Conservation (phyloP, 345 rosid species). For the Eucalyptus urophylla region DNA sequence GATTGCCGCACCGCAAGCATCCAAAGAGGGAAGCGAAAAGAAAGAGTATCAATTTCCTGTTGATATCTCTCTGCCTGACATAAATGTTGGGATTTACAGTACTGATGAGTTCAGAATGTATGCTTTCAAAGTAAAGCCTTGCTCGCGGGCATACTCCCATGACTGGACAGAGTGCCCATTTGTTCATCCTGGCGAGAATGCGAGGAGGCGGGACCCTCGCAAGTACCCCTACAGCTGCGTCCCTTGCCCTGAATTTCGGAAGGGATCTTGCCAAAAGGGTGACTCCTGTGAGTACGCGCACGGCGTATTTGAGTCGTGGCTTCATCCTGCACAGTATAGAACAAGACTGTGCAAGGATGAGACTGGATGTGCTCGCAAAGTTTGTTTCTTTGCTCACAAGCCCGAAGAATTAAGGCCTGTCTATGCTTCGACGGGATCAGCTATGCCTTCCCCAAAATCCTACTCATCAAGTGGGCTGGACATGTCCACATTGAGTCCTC, state of each 20-base stretch:
- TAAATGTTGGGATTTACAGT: constrained; percentile 73
- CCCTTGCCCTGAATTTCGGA: constrained; percentile 97
- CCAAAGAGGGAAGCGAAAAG: constrained; percentile 50
- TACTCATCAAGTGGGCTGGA: constrained; percentile 34
- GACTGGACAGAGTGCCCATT: constrained; percentile 99
- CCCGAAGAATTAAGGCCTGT: constrained; percentile 84
- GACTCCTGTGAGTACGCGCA: constrained; percentile 95
- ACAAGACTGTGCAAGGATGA: constrained; percentile 98
- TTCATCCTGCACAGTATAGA: constrained; percentile 92
- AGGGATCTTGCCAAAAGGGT: constrained; percentile 81
- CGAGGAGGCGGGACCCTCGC: constrained; percentile 92
- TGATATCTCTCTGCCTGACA: constrained; percentile 83
- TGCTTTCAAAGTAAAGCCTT: constrained; percentile 88
- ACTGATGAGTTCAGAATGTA: constrained; percentile 94
- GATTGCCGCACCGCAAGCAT: constrained; percentile 8
- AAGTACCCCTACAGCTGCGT: constrained; percentile 93
- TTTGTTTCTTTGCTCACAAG: constrained; percentile 95
- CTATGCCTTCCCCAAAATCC: constrained; percentile 87
- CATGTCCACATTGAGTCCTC: constrained; percentile 47
- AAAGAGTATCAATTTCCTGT: constrained; percentile 58
- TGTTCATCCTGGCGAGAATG: constrained; percentile 98
- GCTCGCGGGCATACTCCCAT: constrained; percentile 97
- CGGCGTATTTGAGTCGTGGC: constrained; percentile 98
- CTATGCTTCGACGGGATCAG: constrained; percentile 90
- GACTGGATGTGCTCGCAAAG: constrained; percentile 77